Conservation (phyloP, 345 rosid genomes). For the Salix purpurea region DNA sequence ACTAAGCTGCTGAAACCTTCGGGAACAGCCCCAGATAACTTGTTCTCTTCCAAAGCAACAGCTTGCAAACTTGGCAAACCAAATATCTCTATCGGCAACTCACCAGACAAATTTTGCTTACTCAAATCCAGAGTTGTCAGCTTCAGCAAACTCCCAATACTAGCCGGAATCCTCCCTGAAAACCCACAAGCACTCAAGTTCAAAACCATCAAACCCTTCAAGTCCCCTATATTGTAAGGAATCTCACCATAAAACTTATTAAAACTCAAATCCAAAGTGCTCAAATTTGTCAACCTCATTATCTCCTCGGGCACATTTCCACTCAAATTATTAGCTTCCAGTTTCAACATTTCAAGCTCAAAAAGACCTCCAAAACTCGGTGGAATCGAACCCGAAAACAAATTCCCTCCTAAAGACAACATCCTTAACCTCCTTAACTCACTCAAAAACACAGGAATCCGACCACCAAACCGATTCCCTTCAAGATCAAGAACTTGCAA, state of each 20-base stretch:
- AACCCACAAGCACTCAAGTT: conserved; percentile 25
- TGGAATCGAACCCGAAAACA: conserved; percentile 65
- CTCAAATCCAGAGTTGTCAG: conserved; percentile 30
- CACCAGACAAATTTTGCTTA: conserved; percentile 27
- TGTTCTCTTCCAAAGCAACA: conserved; percentile 80
- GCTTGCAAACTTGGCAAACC: conserved; percentile 86
- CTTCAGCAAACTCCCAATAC: conserved; percentile 24
- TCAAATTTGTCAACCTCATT: conserved; percentile 51
- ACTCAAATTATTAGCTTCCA: conserved; percentile 48
- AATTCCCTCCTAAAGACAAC: conserved; percentile 59
- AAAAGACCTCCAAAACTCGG: conserved; percentile 41
- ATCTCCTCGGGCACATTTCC: conserved; percentile 68
- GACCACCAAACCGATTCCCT: conserved; percentile 60
- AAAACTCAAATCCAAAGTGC: conserved; percentile 58
- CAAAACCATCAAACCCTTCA: conserved; percentile 14
- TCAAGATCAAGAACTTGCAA: conserved; percentile 60
- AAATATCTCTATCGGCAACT: conserved; percentile 61
- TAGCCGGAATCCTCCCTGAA: conserved; percentile 23
- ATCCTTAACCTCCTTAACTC: conserved; percentile 50
- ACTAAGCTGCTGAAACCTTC: conserved; percentile 88
- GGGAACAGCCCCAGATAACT: conserved; percentile 59
- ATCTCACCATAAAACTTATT: conserved; percentile 22
- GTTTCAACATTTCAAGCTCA: conserved; percentile 48
- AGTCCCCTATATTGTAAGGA: conserved; percentile 23
- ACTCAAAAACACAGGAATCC: conserved; percentile 61